Percentiles rank a stretch among this genome's conserved stretches.
These are phyloP conservation scores for Alternaria triticimaculans DNA, from an alignment of 2,329 filamentous ascomycete species.

Conservation along the genomic window DNA sequence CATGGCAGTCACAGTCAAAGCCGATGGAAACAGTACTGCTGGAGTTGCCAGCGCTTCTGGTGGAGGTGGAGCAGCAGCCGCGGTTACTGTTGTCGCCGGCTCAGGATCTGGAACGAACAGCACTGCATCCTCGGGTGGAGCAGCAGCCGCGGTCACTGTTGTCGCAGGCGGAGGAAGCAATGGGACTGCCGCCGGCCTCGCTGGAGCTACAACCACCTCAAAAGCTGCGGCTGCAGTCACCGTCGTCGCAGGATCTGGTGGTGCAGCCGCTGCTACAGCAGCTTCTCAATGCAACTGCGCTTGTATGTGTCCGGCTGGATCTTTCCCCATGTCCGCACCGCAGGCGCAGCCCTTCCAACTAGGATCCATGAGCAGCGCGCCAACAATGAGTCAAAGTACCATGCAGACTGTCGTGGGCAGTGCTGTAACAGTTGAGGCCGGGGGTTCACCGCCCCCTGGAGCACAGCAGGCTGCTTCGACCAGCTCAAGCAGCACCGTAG, in stretches of 20 bases:
- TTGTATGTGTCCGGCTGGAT: constrained; percentile 38
- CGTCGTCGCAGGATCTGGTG: constrained; percentile 3
- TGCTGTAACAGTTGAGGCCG: constrained; percentile 31
- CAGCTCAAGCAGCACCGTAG: constrained; percentile 14
- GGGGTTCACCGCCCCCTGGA: constrained; percentile 19
- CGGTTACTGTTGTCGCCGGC: constrained; percentile 31
- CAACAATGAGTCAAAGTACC: constrained; percentile 19
- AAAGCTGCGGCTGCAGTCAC: constrained; percentile 9
- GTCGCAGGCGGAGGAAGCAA: constrained; percentile 20
- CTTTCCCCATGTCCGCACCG: constrained; percentile 41
- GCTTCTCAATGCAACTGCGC: constrained; percentile 36
- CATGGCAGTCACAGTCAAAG: constrained; percentile 26
- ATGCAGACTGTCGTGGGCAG: constrained; percentile 31
- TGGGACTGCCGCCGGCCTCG: constrained; percentile 11
- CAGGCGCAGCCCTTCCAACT: constrained; percentile 38
- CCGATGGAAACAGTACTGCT: constrained; percentile 9
- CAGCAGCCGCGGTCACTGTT: constrained; percentile 18
- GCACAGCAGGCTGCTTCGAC: constrained; percentile 17
- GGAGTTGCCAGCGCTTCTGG: not conserved
- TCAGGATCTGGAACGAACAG: constrained; percentile 13
- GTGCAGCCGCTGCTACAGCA: constrained; percentile 9
- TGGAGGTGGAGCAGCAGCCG: constrained; percentile 3
- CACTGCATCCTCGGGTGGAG: not conserved
- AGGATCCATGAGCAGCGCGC: constrained; percentile 19
- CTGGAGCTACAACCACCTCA: constrained; percentile 19